phyloP scores from a whole-genome alignment of 257 asterid species.

The Ajuga chamaepitys region DNA sequence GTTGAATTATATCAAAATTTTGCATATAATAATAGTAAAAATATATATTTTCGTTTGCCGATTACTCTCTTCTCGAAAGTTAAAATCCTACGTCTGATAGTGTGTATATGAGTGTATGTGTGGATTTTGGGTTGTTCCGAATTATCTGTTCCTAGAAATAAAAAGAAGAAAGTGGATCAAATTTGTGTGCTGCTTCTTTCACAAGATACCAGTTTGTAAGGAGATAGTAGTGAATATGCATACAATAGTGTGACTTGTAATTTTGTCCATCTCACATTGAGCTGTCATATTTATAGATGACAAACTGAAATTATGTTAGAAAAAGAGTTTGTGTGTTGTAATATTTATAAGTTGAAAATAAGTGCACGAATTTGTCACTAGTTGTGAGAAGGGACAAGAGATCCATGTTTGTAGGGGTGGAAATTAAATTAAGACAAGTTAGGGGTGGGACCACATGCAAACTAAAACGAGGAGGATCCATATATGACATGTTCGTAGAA shows the following conservation, averaged over 20 bases:
- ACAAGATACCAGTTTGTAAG: not conserved
- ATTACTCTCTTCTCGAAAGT: too few species aligned
- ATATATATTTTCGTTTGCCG: too few species aligned
- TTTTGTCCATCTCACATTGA: not conserved
- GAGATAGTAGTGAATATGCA: too few species aligned
- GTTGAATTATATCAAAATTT: too few species aligned
- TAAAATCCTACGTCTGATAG: too few species aligned
- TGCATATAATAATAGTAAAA: too few species aligned
- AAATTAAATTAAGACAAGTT: slow-evolving; percentile 3
- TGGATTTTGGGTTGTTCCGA: not conserved
- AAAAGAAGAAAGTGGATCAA: slow-evolving; percentile 14
- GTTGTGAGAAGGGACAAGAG: slow-evolving; percentile 20
- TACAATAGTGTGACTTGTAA: not conserved
- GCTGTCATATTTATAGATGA: not conserved
- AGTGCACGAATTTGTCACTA: slow-evolving; percentile 26
- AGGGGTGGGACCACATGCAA: slow-evolving; percentile 23
- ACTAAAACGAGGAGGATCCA: slow-evolving; percentile 27
- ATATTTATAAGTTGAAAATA: too few species aligned
- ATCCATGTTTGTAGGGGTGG: slow-evolving; percentile 33
- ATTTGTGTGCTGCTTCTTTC: not conserved
- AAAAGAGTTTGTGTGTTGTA: too few species aligned
- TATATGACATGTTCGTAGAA: slow-evolving; percentile 27
- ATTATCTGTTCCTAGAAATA: not conserved
- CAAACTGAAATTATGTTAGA: not conserved
- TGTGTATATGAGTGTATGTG: not conserved